These are phyloP conservation scores for Quaeritorhiza haematococci DNA, from an alignment of 371 early-diverging fungal genomes.

Conservation along the genomic window DNA sequence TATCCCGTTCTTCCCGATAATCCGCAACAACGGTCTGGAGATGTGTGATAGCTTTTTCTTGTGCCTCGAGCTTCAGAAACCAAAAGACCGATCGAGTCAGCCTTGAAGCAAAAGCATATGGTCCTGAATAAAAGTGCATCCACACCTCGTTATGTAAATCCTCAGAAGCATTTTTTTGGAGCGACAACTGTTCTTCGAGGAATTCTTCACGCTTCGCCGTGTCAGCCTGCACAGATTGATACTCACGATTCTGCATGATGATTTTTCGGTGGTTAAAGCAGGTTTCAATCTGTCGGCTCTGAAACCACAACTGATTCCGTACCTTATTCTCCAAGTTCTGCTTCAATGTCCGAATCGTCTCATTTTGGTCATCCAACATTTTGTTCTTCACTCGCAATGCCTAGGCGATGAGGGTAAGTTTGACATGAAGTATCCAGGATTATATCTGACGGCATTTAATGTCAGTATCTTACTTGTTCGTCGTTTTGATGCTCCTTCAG, in stretches of 20 bases:
- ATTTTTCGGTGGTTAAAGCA: no score
- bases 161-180: no score
- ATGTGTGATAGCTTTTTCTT: slow-evolving; percentile 22
- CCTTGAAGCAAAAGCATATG: neutral
- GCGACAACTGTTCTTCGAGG: slow-evolving; percentile 28
- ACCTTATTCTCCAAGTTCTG: slow-evolving; percentile 50
- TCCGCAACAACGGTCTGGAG: slow-evolving; percentile 27
- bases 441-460: neutral
- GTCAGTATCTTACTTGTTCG: neutral
- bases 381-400: slow-evolving; percentile 40
- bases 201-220: slow-evolving; percentile 9
- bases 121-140: neutral
- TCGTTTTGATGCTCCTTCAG: neutral
- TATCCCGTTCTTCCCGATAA: slow-evolving; percentile 30
- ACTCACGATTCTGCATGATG: slow-evolving; percentile 26
- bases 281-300: no score
- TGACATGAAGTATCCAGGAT: neutral
- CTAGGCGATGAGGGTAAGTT: slow-evolving; percentile 8
- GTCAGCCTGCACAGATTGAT: slow-evolving; percentile 20
- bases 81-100: neutral
- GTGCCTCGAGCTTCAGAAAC: slow-evolving; percentile 26
- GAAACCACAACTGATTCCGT: no score
- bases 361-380: slow-evolving; percentile 51
- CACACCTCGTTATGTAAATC: neutral
- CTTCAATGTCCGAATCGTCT: slow-evolving; percentile 41